Base-by-base conservation (phyloP, 148 eudicot species). In the Gaultheria prostrata region DNA sequence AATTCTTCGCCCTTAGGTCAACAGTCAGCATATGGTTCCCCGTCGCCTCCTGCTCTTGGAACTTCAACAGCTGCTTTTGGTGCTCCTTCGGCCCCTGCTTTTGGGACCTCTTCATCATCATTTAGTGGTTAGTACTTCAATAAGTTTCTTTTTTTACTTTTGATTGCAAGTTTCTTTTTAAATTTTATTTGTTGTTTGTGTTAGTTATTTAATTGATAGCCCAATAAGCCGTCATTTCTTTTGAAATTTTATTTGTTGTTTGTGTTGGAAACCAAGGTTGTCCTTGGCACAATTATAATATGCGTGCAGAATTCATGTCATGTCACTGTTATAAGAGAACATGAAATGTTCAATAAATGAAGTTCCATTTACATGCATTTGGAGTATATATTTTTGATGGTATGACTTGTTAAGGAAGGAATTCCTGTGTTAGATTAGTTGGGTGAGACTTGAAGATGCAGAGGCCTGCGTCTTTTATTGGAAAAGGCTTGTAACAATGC, bases 31-130 rank as follows among this genome's bases (percentile, higher is more conserved):
- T 43, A 20, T 61, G 71, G 50, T 80, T 46, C 72, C 33, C 15
- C 28, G 21, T 14, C 72, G 24, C 72, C 81, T 81, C 65, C 86
- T 35, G 6, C 57, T 76, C 77, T 46, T 76, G 83, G 85, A 70
- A 74, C 75, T 82, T 51, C 65, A 17, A 30, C 39, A 15, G 17
- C 82, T 80, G 50, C 69, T 59, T 73, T 82, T 45, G 43, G 71
- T 65, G 12, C 46, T 56, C 7, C 35, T 46, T 71, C 65, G 1
- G 43, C 63, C 53, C 56, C 84, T 17, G 5, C 78, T 48, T 49
- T 28, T 69, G 45, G 43, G 35, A 74, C 69, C 26, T 10, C 35
- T 26, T 13, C 79, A 18, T 63, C 84, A 56, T 54, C 85, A 17
- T 6, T 46, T 72, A 75, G 33, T 67, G 84, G 84, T 53, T 35